Conservation (phyloP, 2,329 filamentous ascomycete genomes). For the Torrubiella hemipterigena region DNA sequence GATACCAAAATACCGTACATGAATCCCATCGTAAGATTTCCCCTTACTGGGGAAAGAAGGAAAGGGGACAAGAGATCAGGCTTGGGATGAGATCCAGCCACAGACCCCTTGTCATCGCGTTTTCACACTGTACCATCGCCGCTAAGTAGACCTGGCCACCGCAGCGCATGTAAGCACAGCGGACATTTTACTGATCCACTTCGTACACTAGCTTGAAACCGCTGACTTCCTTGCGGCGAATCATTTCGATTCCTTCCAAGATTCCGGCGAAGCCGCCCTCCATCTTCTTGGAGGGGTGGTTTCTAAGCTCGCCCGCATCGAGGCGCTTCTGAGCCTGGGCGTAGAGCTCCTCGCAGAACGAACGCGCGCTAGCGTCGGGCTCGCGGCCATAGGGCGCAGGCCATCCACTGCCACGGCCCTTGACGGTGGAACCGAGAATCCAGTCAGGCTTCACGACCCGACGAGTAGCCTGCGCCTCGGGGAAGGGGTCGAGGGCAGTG, state of each 20-base stretch:
- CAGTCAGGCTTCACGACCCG: constrained; percentile 14
- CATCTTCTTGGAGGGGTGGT: constrained; percentile 8
- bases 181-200: no score
- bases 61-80: no score
- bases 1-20: no score
- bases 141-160: no score
- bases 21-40: no score
- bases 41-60: no score
- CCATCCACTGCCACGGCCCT: constrained; percentile 12
- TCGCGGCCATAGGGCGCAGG: constrained; percentile 10
- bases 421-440: constrained; percentile 14
- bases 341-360: constrained; percentile 5
- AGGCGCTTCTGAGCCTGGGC: constrained; percentile 5
- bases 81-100: no score
- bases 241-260: constrained; percentile 17
- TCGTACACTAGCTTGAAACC: constrained; percentile 30
- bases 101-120: no score
- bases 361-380: constrained; percentile 4
- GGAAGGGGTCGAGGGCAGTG: background rate
- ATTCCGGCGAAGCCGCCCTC: constrained; percentile 19
- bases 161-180: no score
- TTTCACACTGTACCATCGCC: no score
- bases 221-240: constrained; percentile 20
- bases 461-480: no score
- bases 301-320: constrained; percentile 6